Conservation (phyloP, 176 grass and related monocot genomes). For the Dendrocalamus sinicus region DNA sequence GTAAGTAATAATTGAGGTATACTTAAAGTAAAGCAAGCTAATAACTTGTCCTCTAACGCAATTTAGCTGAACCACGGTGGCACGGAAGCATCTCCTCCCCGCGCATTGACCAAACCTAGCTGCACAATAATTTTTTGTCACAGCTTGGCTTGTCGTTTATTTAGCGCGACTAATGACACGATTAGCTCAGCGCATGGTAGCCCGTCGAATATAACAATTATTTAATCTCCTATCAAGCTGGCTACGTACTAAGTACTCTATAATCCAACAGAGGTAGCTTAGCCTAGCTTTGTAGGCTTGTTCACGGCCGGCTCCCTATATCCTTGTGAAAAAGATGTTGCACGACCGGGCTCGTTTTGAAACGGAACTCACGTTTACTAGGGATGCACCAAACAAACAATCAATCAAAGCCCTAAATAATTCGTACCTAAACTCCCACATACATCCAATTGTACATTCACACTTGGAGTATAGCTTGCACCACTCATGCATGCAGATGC, state of each 20-base stretch:
- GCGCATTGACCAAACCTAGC: neutral
- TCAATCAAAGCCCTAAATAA: neutral
- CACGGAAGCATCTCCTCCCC: neutral
- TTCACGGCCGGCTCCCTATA: neutral
- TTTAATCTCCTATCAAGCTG: neutral
- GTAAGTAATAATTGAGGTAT: no score
- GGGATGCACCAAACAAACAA: conserved; percentile 5
- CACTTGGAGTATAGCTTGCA: conserved; percentile 3
- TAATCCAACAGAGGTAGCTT: conserved; percentile 23
- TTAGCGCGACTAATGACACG: neutral
- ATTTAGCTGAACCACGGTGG: neutral
- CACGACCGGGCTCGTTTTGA: conserved; percentile 20
- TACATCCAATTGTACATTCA: conserved; percentile 21
- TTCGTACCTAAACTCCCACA: neutral
- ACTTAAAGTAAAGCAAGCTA: no score
- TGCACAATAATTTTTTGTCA: conserved; percentile 16
- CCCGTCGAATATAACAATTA: neutral
- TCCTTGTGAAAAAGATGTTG: conserved; percentile 1
- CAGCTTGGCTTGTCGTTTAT: conserved; percentile 13
- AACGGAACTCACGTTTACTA: neutral
- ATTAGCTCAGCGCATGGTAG: conserved; percentile 23
- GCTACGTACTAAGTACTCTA: conserved; percentile 9
- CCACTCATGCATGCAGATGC: conserved; percentile 16
- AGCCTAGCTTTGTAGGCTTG: neutral
- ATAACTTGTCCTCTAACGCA: no score